Conservation (phyloP, 1,139 yeast species). For the Saccharomyces uvarum region DNA sequence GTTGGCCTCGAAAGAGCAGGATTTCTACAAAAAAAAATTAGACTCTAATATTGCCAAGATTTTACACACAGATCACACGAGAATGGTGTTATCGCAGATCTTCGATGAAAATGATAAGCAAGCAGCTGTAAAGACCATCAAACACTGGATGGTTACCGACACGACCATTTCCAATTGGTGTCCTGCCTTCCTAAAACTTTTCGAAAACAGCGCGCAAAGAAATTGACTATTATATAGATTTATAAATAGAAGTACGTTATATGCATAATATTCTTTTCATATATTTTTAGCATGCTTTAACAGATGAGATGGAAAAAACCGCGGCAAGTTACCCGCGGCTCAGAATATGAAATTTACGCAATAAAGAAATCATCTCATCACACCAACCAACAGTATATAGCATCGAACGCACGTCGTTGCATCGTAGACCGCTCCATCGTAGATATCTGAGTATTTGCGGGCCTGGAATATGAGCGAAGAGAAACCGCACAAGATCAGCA, state of each 20-base stretch:
- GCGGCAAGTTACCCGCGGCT: background rate
- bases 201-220: conserved; percentile 10
- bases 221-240: background rate
- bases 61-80: conserved; percentile 18
- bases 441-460: background rate
- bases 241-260: background rate
- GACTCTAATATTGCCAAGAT: conserved; percentile 15
- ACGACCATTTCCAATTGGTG: conserved; percentile 30
- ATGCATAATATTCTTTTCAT: background rate
- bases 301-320: background rate
- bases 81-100: conserved; percentile 17
- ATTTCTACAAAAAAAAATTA: conserved; percentile 25
- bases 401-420: background rate
- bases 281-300: background rate
- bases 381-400: background rate
- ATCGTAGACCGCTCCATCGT: too few relatives aligned
- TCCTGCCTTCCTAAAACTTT: conserved; percentile 30
- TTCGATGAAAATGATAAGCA: conserved; percentile 13
- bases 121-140: conserved; percentile 16
- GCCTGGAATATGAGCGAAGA: background rate
- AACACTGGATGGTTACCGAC: conserved; percentile 30
- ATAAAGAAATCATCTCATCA: background rate
- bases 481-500: conserved; percentile 1
- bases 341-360: background rate
- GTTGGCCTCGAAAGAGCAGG: conserved; percentile 21